Conservation (phyloP, 768 basidiomycete species). For the Cyclocybe cylindracea region DNA sequence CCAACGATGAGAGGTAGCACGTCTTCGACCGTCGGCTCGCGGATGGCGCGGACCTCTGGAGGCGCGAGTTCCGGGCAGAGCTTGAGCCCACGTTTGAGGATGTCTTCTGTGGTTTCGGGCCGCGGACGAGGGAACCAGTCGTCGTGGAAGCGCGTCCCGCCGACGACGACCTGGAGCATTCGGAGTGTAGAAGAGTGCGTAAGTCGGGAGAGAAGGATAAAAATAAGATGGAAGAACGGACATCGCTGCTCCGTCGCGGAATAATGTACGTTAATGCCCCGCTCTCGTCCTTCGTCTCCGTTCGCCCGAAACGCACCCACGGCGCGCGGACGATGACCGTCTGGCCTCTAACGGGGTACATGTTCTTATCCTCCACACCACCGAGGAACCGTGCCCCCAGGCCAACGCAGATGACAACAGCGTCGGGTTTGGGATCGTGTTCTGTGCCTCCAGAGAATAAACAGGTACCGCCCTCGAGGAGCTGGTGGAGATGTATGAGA, state of each 20-base stretch:
- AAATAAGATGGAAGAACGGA: constrained; percentile 20
- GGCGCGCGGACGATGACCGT: constrained; percentile 73
- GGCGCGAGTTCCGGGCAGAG: constrained; percentile 61
- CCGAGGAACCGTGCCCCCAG: constrained; percentile 69
- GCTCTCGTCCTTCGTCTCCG: constrained; percentile 36
- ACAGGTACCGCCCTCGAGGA: constrained; percentile 61
- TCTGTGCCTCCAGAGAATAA: constrained; percentile 28
- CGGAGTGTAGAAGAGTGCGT: not conserved
- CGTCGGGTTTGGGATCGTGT: constrained; percentile 40
- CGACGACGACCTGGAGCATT: constrained; percentile 48
- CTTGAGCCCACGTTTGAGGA: constrained; percentile 51
- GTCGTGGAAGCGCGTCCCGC: constrained; percentile 56
- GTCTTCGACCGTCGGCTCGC: constrained; percentile 51
- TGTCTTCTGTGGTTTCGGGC: constrained; percentile 59
- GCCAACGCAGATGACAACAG: constrained; percentile 70
- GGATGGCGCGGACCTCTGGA: constrained; percentile 46
- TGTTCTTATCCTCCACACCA: constrained; percentile 71
- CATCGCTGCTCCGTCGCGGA: constrained; percentile 60
- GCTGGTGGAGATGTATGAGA: constrained; percentile 69
- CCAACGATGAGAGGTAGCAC: constrained; percentile 47
- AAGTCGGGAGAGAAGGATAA: not conserved
- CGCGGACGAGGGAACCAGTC: constrained; percentile 75
- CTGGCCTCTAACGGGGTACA: constrained; percentile 81
- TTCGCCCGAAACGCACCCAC: constrained; percentile 58
- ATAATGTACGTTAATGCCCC: constrained; percentile 64